These are phyloP conservation scores for Citrus glauca DNA, from an alignment of 345 rosid species.

Conservation along the genomic window DNA sequence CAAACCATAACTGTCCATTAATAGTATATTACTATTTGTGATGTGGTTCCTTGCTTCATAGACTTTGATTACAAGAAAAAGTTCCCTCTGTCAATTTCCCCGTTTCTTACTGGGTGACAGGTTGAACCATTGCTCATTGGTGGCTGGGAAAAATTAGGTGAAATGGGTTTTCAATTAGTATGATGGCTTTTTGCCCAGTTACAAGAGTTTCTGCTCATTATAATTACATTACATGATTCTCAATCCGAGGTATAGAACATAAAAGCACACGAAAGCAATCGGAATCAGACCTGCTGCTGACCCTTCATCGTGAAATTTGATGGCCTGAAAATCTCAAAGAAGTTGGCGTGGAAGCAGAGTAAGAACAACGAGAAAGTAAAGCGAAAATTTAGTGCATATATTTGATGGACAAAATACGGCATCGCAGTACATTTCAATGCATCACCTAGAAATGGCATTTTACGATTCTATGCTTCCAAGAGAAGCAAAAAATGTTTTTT, in stretches of 20 bases:
- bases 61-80: slow-evolving; percentile 31
- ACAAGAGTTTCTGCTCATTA: too few relatives aligned
- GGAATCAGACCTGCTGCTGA: background rate
- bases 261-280: too few relatives aligned
- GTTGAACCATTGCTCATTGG: too few relatives aligned
- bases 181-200: background rate
- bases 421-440: background rate
- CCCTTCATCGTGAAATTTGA: background rate
- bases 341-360: background rate
- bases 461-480: background rate
- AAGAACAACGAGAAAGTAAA: background rate
- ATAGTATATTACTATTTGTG: background rate
- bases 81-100: background rate
- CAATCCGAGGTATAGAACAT: background rate
- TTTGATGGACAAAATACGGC: background rate
- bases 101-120: background rate
- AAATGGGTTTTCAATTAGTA: slow-evolving; percentile 15
- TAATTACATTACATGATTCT: background rate
- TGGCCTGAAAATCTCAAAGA: background rate
- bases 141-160: slow-evolving; percentile 18
- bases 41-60: slow-evolving; percentile 1
- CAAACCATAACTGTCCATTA: background rate
- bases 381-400: background rate
- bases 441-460: background rate
- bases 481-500: background rate